A percentile compares a stretch with the other conserved stretches of the same genome.
phyloP scores from a whole-genome alignment of 345 rosid species.

The Eucalyptus regnans region DNA sequence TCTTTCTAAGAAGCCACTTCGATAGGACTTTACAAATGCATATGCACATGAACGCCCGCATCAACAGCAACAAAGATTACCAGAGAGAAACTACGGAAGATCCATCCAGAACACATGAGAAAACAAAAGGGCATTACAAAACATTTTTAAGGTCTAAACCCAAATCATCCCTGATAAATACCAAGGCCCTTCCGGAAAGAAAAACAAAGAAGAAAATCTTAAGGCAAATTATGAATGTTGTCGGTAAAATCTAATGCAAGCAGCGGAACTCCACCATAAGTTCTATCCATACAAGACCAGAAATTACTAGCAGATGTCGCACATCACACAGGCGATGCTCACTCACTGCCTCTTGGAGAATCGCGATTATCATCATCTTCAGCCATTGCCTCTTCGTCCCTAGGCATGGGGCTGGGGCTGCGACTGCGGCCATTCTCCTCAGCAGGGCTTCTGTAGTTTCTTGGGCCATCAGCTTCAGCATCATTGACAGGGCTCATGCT shows the following conservation, averaged over 20 bases:
- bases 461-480: slow-evolving; percentile 14
- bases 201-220: background rate
- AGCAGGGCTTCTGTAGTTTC: slow-evolving; percentile 34
- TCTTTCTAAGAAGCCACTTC: background rate
- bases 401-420: slow-evolving; percentile 16
- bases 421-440: slow-evolving; percentile 50
- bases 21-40: background rate
- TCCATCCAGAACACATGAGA: background rate
- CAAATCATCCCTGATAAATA: background rate
- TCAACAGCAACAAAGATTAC: background rate
- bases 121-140: background rate
- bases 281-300: background rate
- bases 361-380: slow-evolving; percentile 28
- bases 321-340: slow-evolving; percentile 2
- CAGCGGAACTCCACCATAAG: background rate
- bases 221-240: background rate
- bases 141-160: background rate
- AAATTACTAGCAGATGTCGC: background rate
- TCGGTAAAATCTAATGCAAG: background rate
- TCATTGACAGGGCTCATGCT: slow-evolving; percentile 35
- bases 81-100: background rate
- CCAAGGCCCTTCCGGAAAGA: background rate
- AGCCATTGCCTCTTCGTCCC: slow-evolving; percentile 31
- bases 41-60: background rate
- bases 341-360: slow-evolving; percentile 24